Base-by-base conservation (phyloP, 2,329 filamentous ascomycete genomes). In the Fusarium sp. region DNA sequence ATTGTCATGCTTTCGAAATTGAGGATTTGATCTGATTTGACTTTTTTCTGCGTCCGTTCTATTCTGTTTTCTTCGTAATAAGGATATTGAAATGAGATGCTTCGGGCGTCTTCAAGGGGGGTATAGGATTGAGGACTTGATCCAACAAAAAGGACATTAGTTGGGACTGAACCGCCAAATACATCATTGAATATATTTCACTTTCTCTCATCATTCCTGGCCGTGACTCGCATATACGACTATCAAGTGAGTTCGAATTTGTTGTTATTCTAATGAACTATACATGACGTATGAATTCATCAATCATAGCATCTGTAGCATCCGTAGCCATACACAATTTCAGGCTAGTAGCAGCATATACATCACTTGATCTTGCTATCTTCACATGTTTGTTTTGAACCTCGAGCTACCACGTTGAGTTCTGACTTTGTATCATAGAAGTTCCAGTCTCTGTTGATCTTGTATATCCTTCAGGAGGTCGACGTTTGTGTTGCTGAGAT, bases 1-100 rank as follows among this genome's bases (percentile, higher is more conserved):
- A 56, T 40, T 71, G 69, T 62, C 58, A 24, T 46, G 57, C 49
- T 72, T 70, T 70, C 16, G 55, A 73, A 65, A 72, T 74, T 58
- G 44, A 57, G 61, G 60, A 53, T 73, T 46, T 55, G 51, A 56
- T 62, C 52, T 72, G 58, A 45, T 67, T 69, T 63, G 6, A 55
- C 15, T 22, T 38, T 32, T 24, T 38, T 29, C 27, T 46, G 32
- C 38, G 46, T 38, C 44, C 6, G 18, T 38, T 38, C 34, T 5
- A 3, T 16, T 16, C 7, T 18, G 29, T 30, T 61, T 34, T 30
- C 9, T 6, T 25, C 24, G 5, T 25, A 25, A 25, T 25, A 25
- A 25, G 24, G 24, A 25, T 27, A 27, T 11, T 27, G 3, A 27
- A 4, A 27, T 27, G 25, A 4, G 25, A 27, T 27, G 29, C 12